Evolutionary conservation across 2,329 filamentous ascomycete species (phyloP).

Genomic region (Trichoderma asperellum): DNA sequence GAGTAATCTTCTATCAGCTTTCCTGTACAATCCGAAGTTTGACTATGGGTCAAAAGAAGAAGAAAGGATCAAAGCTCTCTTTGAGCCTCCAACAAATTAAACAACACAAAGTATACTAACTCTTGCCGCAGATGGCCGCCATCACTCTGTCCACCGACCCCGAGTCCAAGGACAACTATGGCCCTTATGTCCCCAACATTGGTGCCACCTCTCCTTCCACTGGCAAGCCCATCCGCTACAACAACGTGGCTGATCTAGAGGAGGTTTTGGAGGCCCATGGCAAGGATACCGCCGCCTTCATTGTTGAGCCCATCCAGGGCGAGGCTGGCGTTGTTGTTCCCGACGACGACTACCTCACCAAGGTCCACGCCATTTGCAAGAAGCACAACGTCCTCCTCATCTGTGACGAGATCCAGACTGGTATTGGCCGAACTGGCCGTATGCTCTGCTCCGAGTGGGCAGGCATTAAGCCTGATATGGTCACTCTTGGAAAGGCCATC

Average conservation of each 20-base stretch:
- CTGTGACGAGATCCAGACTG: constrained; percentile 98
- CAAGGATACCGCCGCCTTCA: constrained; percentile 84
- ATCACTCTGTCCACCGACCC: constrained; percentile 95
- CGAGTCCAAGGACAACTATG: constrained; percentile 95
- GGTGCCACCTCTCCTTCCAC: constrained; percentile 78
- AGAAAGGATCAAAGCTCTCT: not conserved
- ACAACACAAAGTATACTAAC: not conserved
- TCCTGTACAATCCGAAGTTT: not conserved
- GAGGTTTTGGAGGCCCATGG: constrained; percentile 79
- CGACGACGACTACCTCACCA: constrained; percentile 81
- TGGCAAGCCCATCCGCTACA: constrained; percentile 77
- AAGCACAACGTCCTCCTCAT: constrained; percentile 96
- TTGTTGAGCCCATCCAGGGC: constrained; percentile 95
- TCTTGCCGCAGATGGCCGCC: constrained; percentile 72
- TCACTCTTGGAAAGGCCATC: constrained; percentile 95
- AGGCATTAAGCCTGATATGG: constrained; percentile 91
- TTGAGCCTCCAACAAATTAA: not conserved
- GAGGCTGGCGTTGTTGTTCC: constrained; percentile 97
- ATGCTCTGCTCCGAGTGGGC: constrained; percentile 96
- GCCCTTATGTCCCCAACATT: constrained; percentile 89
- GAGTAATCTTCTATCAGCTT: constrained; percentile 44
- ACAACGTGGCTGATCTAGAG: constrained; percentile 80
- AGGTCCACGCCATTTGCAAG: constrained; percentile 83
- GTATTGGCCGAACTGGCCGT: constrained; percentile 90
- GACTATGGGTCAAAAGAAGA: not conserved